Evolutionary conservation across 75 land plant species (phyloP), one percentile per base, ranked within the genome.

Genomic region (Pseudotsuga menziesii): DNA sequence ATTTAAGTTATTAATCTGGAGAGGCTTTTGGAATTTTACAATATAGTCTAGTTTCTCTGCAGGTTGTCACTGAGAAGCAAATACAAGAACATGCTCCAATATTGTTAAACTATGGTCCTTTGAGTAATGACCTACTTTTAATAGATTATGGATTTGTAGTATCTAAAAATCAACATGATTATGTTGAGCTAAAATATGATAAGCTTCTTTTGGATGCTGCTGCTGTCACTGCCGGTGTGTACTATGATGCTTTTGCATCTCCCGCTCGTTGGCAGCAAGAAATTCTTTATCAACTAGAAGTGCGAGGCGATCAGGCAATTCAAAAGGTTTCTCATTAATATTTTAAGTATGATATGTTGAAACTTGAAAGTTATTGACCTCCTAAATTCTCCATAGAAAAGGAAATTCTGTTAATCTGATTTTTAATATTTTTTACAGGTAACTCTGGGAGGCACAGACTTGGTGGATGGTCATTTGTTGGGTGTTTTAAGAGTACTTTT

Each of bases 71-170:
- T 12, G 85, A 92, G 41, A 77, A 60, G n/a, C 71, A 82, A 17
- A 84, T 96, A 32, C 78, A 88, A 74, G 84, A 77, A 81, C 83
- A 84, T 56, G 77, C 73, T 60, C 62, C 86, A 60, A 39, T 96
- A 22, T 48, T 69, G 13, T 85, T 96, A 15, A 87, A 91, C 74
- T 96, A 96, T 83, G 98, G 99, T 1, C 80, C 83, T 62, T 63
- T 94, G 39, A 87, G 81, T 78, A 96, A 96, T 80, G 99, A 96
- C 80, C 59, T 90, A 56, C 84, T 96, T 56, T 85, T 96, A 36
- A 81, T 94, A 17, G 99, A 96, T 76, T 96, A 94, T 86, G 99
- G 99, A 62, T 96, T 96, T 79, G 86, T 96, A 17, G 74, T 92
- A 44, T 84, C 95, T 19, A 80, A 89, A 76, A 96, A 96, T 74